Evolutionary conservation across 2,329 filamentous ascomycete genomes (phyloP), one percentile per base, ranked within the genome.

Genomic region (Ophiocordyceps sinensis): DNA sequence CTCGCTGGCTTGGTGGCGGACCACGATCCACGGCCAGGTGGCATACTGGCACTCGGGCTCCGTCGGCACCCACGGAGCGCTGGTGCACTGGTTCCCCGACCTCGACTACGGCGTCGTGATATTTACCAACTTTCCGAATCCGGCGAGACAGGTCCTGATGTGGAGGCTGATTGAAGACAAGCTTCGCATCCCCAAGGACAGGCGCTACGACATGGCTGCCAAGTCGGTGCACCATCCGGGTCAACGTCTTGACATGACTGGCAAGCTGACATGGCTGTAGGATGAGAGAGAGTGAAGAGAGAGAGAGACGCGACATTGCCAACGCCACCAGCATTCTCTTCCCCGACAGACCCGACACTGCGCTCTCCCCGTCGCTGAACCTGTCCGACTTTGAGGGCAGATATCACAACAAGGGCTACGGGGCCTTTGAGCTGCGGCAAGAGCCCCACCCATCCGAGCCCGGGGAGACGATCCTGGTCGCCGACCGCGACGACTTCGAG

Each of bases 321-420:
- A 38, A 57, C 3, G 58, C 57, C 2, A 45, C 57, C 3, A 52
- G 62, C 6, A 47, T 46, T 2, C 49, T 63, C 29, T 71, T 62
- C 45, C 64, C 65, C 0, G 38, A 57, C 10, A 53, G 56, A 6
- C 59, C 63, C 1, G 31, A 53, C 1, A 57, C 58, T 7, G 52
- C 60, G 1, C 37, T 64, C 19, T 61, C 62, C 8, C 54, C 53
- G 11, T 56, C 63, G 1, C 47, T 69, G 4, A 46, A 51, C 9
- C 49, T 49, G 35, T 63, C 63, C 44, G 41, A 46, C 0, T 43
- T 57, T 10, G 49, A 51, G 2, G 68, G 69, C 2, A 64, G 55
- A 1, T 73, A 70, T 44, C 59, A 51, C 42, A 57, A 71, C 40
- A 57, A 61, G 2, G 66, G 58, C 3, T 71, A 68, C 51, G 53